Evolutionary conservation across 2,329 filamentous ascomycete species (phyloP), one percentile per base, ranked within the genome.

Genomic region (Penicillium polonicum): DNA sequence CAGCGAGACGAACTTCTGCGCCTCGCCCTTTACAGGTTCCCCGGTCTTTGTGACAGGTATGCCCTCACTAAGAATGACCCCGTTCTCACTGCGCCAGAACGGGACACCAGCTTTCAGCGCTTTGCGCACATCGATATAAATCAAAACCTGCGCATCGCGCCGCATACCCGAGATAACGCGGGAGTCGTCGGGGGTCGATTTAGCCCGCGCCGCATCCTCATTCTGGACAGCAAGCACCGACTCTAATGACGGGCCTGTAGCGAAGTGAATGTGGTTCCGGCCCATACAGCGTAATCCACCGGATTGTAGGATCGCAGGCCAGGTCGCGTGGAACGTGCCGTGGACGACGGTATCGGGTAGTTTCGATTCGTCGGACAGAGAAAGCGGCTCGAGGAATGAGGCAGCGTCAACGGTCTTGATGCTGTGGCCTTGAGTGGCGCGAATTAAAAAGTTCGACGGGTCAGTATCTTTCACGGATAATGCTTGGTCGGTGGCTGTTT

Each of bases 361-460:
- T 45, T 69, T 66, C 12, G 62, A 56, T 29, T 84, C 25, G 69
- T 82, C 7, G 72, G 82, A 82, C 0, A 85, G 70, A 1, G 85
- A 87, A 57, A 97, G 80, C 7, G 88, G 86, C 21, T 80, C 82
- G 3, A 96, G 83, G 2, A 95, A 82, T 0, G 83, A 83, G 46
- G 88, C 85, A n/a, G 85, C 85, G 29, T 90, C 88, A 36, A 88
- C 66, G 7, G 87, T 78, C 69, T 86, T 85, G 70, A 99, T 90
- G 67, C 86, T 91, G 79, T 97, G 94, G 54, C 94, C 94, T 78
- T 97, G 94, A 70, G 95, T 96, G 29, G 94, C 94, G 68, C 94
- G 91, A 76, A 99, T 97, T 33, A 95, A 82, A 79, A 88, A 97
- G 73, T 89, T 82, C 0, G 81, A 74, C 0, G 90, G 82, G 49